Evolutionary conservation across 1,284 basidiomycete genomes (phyloP), one percentile per base, ranked within the genome.

Genomic region (Marasmius sp.): DNA sequence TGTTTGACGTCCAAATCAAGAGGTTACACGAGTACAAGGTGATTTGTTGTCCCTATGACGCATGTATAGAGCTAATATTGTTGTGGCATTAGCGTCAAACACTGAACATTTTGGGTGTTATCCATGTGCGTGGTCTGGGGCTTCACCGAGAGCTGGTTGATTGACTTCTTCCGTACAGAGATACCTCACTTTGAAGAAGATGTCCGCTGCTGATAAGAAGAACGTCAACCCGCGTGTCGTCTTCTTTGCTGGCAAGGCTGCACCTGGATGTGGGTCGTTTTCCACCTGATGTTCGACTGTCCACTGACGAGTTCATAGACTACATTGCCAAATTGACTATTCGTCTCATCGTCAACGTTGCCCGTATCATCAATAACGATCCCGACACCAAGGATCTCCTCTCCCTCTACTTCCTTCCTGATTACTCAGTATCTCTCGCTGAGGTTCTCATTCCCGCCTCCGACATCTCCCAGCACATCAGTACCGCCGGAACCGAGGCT

Each of bases 1-100:
- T 97, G 82, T 97, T 95, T 71, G 93, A 95, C 71, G 90, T 95
- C 16, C 95, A 97, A 76, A 92, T 95, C 71, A 97, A 96, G 84
- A 86, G 92, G 68, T 74, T 94, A 67, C 91, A 93, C 61, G 91
- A 95, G 79, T 96, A 96, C 75, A 97, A 96, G 85, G 87, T 87
- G 62, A 49, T 63, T 67, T 22, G 20, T 12, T 7, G 34, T 20
- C 33, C 14, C 61, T 52, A 8, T 16, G 12, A 11, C 50, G 18
- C n/a, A 14, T 2, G 14, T 9, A 27, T 20, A 36, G 11, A 16
- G 38, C 33, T 51, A 55, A 53, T 53, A 43, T 27, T 1, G 16
- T 60, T 37, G 47, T 59, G 47, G 37, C 36, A 27, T 62, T 68
- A 91, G 86, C 89, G 92, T 65, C 93, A 95, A 82, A 91, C 88